Conservation (phyloP, 352 stramenopile genomes). For the Phytophthora citricola region DNA sequence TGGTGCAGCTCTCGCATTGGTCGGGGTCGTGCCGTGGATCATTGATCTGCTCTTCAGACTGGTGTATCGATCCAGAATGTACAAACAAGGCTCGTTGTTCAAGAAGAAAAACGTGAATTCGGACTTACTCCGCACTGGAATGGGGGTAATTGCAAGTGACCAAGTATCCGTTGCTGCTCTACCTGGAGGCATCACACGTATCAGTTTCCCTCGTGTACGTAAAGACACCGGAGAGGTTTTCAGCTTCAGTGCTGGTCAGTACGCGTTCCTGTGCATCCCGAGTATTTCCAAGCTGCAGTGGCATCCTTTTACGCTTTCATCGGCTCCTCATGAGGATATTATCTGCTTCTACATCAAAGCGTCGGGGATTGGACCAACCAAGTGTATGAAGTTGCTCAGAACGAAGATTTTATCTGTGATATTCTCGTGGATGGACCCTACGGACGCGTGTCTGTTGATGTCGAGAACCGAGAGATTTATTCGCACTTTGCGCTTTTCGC, state of each 20-base stretch:
- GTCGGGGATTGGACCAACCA: slow-evolving; percentile 65
- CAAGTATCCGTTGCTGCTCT: slow-evolving; percentile 26
- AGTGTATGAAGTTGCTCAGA: slow-evolving; percentile 25
- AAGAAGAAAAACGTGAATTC: slow-evolving; percentile 10
- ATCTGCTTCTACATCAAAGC: slow-evolving; percentile 73
- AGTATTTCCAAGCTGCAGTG: slow-evolving; percentile 68
- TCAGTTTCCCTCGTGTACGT: slow-evolving; percentile 50
- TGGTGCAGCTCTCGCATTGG: slow-evolving; percentile 35
- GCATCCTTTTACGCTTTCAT: slow-evolving; percentile 90
- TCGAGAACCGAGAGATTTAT: slow-evolving; percentile 41
- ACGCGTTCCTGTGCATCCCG: slow-evolving; percentile 85
- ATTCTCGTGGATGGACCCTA: slow-evolving; percentile 63
- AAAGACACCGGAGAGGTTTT: slow-evolving; percentile 46
- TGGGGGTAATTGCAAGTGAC: slow-evolving; percentile 35
- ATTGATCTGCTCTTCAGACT: slow-evolving; percentile 50
- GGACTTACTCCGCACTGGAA: background rate
- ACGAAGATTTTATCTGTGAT: slow-evolving; percentile 12
- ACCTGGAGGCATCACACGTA: slow-evolving; percentile 35
- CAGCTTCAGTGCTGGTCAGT: slow-evolving; percentile 56
- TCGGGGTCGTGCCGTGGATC: slow-evolving; percentile 40
- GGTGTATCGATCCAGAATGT: slow-evolving; percentile 29
- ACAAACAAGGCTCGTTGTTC: slow-evolving; percentile 25
- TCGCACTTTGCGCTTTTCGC: slow-evolving; percentile 56
- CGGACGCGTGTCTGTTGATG: slow-evolving; percentile 47
- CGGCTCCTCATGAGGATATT: slow-evolving; percentile 61